Conservation (phyloP, 129 eudicot genomes). For the Cynara cardunculus region DNA sequence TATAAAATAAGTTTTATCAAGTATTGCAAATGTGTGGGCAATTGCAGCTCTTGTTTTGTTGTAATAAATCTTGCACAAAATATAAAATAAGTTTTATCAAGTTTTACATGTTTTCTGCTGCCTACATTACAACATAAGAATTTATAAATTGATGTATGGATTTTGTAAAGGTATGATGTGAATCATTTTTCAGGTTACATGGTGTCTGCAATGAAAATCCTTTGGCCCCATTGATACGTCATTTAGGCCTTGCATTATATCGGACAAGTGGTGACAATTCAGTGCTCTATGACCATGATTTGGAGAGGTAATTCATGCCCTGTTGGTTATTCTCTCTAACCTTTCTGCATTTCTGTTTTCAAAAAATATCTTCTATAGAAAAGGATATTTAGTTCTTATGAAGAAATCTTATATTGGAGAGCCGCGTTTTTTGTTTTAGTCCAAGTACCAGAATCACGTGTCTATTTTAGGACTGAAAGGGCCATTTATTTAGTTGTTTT, state of each 20-base stretch:
- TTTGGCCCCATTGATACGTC: conserved; percentile 87
- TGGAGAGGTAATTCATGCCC: conserved; percentile 65
- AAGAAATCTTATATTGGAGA: background rate
- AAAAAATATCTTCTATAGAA: background rate
- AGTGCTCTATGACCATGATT: conserved; percentile 90
- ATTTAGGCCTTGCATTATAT: conserved; percentile 78
- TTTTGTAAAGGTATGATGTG: background rate
- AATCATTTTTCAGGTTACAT: conserved; percentile 63
- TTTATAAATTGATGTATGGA: background rate
- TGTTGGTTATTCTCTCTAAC: background rate
- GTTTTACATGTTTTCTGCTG: background rate
- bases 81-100: background rate
- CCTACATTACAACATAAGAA: background rate
- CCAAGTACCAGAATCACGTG: background rate
- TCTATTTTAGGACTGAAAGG: background rate
- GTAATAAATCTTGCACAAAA: too few relatives aligned
- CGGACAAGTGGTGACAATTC: conserved; percentile 99
- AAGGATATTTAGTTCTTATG: background rate
- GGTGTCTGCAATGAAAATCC: conserved; percentile 99
- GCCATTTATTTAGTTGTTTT: background rate
- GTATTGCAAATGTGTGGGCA: background rate
- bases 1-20: background rate
- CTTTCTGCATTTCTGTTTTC: background rate
- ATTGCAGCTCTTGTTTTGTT: background rate
- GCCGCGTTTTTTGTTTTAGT: background rate